A percentile compares a stretch with the other conserved stretches of the same genome.
Evolutionary conservation across 2,329 filamentous ascomycete genomes (phyloP).

Genomic region (Nothomitra cinnamomea): DNA sequence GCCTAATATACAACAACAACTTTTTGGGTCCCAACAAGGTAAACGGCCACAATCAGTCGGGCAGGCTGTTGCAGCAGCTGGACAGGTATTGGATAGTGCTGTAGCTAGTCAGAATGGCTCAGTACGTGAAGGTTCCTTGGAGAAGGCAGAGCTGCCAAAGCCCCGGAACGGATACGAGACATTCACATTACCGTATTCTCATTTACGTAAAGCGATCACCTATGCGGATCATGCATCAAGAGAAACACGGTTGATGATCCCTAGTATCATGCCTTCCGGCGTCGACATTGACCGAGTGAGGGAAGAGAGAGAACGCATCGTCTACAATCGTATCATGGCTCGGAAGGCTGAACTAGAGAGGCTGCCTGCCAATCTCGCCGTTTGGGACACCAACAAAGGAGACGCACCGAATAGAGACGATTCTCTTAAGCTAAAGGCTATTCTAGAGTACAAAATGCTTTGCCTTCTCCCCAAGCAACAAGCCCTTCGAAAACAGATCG

Average conservation of each 20-base stretch:
- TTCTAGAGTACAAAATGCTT: constrained; percentile 91
- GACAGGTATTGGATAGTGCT: constrained; percentile 18
- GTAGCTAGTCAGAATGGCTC: constrained; percentile 6
- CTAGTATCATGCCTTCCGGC: constrained; percentile 75
- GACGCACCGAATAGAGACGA: constrained; percentile 58
- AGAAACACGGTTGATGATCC: constrained; percentile 61
- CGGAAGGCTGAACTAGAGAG: constrained; percentile 72
- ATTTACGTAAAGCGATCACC: constrained; percentile 43
- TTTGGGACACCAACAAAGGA: constrained; percentile 61
- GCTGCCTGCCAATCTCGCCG: constrained; percentile 68
- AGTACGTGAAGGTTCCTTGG: constrained; percentile 23
- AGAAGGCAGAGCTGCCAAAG: constrained; percentile 19
- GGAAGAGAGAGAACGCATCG: constrained; percentile 70
- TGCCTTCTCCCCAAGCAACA: constrained; percentile 79
- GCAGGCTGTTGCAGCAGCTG: constrained; percentile 22
- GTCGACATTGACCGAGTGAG: constrained; percentile 74
- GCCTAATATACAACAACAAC: constrained; percentile 58
- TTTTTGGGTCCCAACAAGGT: constrained; percentile 54
- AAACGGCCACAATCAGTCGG: constrained; percentile 29
- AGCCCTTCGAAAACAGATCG: constrained; percentile 68
- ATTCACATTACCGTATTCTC: constrained; percentile 55
- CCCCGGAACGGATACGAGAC: constrained; percentile 44
- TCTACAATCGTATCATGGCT: constrained; percentile 80
- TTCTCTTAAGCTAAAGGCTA: constrained; percentile 66
- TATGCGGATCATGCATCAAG: constrained; percentile 66